Base-by-base conservation (phyloP, 1,284 basidiomycete species). In the Apiotrichum mycotoxinovorans region DNA sequence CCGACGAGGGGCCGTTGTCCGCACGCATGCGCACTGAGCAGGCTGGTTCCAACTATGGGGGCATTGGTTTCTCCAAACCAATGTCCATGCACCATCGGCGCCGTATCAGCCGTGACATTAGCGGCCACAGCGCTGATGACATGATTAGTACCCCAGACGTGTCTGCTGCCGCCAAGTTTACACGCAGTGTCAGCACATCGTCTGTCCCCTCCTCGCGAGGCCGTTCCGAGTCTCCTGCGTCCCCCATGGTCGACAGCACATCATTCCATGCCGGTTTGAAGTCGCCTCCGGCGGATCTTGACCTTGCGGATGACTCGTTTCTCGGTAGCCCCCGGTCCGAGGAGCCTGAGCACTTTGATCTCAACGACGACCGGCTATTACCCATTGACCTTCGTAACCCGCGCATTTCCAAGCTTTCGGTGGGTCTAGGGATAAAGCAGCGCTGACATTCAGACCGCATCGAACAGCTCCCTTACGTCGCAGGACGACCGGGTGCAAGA, bases 401-500 rank as follows among this genome's bases (percentile, higher is more conserved):
- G 5, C 57, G 71, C 34, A 55, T 71, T 27, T 67, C 62, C 46
- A 54, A 64, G 17, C 64, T 73, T 20, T 65, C 70, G 15, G 71
- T 72, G 37, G 57, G 66, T 63, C 2, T 7, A 20, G 14, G 37
- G 14, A 18, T n/a, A 18, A 22, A 22, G 25, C 18, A 26, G 20
- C 3, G 2, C 17, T 49, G n/a, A 22, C 25, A 18, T 27, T 0
- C 44, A 73, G 67, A 70, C 70, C n/a, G 67, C 67, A n/a, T 75
- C 73, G 0, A 56, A 63, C 5, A 56, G 51, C 11, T 72, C 69
- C 2, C 60, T 75, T n/a, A 54, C 64, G 0, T 66, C 68, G 1
- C 67, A 66, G 2, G 70, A 83, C 40, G 88, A 89, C 44, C 81
- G 84, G 44, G 69, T 89, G 23, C 86, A 88, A 11, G 83, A 82